Percentiles rank a stretch among this genome's conserved stretches.
Evolutionary conservation across 495 filamentous ascomycete species (phyloP).

Genomic region (Lasiosphaeria ovina): DNA sequence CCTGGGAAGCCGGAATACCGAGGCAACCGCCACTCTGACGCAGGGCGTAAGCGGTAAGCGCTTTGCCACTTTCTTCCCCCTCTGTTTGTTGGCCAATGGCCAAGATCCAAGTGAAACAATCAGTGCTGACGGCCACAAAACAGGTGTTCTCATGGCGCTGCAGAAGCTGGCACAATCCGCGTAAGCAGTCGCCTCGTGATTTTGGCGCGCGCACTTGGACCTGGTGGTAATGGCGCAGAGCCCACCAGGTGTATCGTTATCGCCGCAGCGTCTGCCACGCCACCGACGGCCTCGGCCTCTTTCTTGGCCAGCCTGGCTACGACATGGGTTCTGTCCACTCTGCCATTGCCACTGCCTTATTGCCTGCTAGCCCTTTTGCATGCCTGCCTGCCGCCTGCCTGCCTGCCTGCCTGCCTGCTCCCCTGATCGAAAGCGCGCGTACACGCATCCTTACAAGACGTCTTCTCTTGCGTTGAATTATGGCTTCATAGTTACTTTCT

Average conservation of each 20-base stretch:
- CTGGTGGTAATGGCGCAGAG: not conserved
- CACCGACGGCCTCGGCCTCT: no score
- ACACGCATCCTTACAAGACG: no score
- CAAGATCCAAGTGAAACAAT: not conserved
- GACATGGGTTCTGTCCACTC: no score
- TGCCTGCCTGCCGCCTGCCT: no score
- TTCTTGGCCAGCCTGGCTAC: no score
- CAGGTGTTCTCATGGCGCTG: conserved; percentile 47
- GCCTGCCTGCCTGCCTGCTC: no score
- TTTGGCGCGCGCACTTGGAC: not conserved
- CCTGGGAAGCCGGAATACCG: conserved; percentile 79
- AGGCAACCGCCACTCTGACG: conserved; percentile 79
- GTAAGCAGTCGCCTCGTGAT: conserved; percentile 21
- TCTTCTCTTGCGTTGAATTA: no score
- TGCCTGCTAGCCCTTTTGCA: no score
- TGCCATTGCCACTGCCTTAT: no score
- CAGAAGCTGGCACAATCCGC: conserved; percentile 37
- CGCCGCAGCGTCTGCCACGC: no score
- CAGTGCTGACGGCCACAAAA: conserved; percentile 8
- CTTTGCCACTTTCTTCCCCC: conserved; percentile 7
- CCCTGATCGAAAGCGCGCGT: no score
- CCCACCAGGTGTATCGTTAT: not conserved
- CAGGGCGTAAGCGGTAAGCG: conserved; percentile 81
- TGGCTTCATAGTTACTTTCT: no score
- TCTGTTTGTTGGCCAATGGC: not conserved